Base-by-base conservation (phyloP, 2,329 filamentous ascomycete genomes). In the Pseudogymnoascus destructans region DNA sequence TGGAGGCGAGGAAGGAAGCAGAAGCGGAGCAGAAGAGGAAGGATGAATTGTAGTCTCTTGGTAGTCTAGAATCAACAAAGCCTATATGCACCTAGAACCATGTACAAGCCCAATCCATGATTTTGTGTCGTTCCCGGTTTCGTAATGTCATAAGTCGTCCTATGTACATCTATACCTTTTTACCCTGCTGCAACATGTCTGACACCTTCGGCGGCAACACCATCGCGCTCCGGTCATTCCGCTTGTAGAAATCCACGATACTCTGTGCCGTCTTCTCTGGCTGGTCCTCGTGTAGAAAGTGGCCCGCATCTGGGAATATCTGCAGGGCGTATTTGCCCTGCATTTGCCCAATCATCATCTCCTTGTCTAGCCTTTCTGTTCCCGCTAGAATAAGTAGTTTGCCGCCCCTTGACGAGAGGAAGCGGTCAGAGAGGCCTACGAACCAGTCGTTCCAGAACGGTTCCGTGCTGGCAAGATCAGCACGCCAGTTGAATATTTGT, bases 371-470 rank as follows among this genome's bases (percentile, higher is more conserved):
- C 55, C 91, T 78, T 73, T 96, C 92, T 9, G 91, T 95, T 15
- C 91, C 91, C 2, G 91, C 92, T 30, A 96, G 78, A 57, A 96
- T 73, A 56, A 96, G 73, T 61, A 95, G 71, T 71, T 96, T 96
- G 7, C 90, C 91, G 25, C 89, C 91, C 62, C 79, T 83, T 0
- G 87, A 88, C 57, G 77, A 79, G 42, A 96, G 76, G 68, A 97
- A 98, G 72, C 95, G 95, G 66, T 81, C 81, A 70, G 89, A 95
- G 65, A 97, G 77, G 0, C 90, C 90, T 9, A 81, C 77, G 68
- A 96, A 97, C 92, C 92, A 98, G 63, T 83, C 86, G 70, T 93
- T 85, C 92, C 92, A 98, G 70, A 91, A 97, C 0, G 87, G 83
- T 67, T 95, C 86, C 7, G 93, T 97, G 35, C 82, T 81, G 0